Evolutionary conservation across 2,329 filamentous ascomycete genomes (phyloP).

Genomic region (Metarhizium guizhouense): DNA sequence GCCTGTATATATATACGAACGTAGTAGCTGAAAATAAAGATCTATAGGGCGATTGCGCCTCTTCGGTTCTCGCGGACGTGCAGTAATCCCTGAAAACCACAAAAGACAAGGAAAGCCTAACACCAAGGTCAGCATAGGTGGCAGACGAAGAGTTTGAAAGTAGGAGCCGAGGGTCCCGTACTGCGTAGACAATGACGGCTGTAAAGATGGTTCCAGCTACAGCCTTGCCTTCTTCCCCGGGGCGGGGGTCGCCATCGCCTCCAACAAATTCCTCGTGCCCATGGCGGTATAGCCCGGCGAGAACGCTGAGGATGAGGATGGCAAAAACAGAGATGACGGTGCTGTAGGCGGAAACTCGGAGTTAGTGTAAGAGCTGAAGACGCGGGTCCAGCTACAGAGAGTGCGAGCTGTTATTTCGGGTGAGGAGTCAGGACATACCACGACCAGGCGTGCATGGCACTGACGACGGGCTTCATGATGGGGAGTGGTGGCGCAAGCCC

Average conservation of each 20-base stretch:
- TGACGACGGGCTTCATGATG: conserved; percentile 90
- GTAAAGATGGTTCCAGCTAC: conserved; percentile 82
- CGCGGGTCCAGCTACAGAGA: neutral
- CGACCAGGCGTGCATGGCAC: conserved; percentile 87
- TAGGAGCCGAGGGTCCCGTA: conserved; percentile 39
- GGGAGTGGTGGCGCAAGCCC: conserved; percentile 7
- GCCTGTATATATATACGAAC: neutral
- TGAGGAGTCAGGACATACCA: conserved; percentile 51
- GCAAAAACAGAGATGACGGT: conserved; percentile 60
- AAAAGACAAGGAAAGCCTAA: conserved; percentile 85
- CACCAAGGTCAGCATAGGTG: conserved; percentile 3
- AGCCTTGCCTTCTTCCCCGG: conserved; percentile 65
- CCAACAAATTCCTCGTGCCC: conserved; percentile 82
- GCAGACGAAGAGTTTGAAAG: neutral
- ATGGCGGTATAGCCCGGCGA: conserved; percentile 64
- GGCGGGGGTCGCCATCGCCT: conserved; percentile 60
- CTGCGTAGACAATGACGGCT: conserved; percentile 80
- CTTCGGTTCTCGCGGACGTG: conserved; percentile 75
- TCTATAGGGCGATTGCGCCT: conserved; percentile 69
- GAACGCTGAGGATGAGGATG: conserved; percentile 53
- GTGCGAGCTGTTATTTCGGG: neutral
- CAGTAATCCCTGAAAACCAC: conserved; percentile 78
- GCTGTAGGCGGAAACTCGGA: conserved; percentile 36
- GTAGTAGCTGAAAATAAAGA: neutral
- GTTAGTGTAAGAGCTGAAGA: conserved; percentile 13